phyloP scores from a whole-genome alignment of 306 rosid genomes.

The Prunus campanulata region DNA sequence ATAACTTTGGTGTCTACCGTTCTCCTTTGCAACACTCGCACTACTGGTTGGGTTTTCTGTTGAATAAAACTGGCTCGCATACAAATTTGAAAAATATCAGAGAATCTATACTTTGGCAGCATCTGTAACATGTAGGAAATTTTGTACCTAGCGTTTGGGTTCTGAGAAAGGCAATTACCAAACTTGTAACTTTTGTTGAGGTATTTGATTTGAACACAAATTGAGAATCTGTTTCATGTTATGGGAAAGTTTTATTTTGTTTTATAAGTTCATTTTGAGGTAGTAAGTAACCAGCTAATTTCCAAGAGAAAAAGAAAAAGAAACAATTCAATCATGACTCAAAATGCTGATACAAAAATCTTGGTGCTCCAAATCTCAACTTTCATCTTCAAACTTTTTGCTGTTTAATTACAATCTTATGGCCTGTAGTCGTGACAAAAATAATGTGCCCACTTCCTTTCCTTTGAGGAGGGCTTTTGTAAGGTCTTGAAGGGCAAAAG shows the following conservation, averaged over 20 bases:
- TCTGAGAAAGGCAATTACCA: not conserved
- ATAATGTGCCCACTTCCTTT: not conserved
- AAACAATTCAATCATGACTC: not conserved
- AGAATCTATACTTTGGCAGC: not conserved
- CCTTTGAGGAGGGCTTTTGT: not conserved
- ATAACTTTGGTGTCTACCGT: not conserved
- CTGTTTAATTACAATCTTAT: not conserved
- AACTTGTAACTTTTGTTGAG: not conserved
- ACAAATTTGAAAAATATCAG: constrained; percentile 20
- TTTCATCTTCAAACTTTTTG: not conserved
- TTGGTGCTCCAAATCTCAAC: constrained; percentile 3
- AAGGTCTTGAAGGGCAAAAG: constrained; percentile 26
- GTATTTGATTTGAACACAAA: not conserved
- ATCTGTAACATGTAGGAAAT: constrained; percentile 4
- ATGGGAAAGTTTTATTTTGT: not conserved
- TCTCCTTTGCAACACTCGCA: not conserved
- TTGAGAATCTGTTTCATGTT: not conserved
- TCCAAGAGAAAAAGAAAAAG: not conserved
- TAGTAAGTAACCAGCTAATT: not conserved
- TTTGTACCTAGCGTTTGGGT: constrained; percentile 10
- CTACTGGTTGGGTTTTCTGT: constrained; percentile 20
- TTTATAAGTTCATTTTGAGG: not conserved
- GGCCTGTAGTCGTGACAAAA: constrained; percentile 7
- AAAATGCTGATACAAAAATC: constrained; percentile 6
- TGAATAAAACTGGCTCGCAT: constrained; percentile 23